Percentiles rank a stretch among this genome's conserved stretches.
phyloP scores from a whole-genome alignment of 2,329 filamentous ascomycete genomes.

The Colletotrichum eremochloae region DNA sequence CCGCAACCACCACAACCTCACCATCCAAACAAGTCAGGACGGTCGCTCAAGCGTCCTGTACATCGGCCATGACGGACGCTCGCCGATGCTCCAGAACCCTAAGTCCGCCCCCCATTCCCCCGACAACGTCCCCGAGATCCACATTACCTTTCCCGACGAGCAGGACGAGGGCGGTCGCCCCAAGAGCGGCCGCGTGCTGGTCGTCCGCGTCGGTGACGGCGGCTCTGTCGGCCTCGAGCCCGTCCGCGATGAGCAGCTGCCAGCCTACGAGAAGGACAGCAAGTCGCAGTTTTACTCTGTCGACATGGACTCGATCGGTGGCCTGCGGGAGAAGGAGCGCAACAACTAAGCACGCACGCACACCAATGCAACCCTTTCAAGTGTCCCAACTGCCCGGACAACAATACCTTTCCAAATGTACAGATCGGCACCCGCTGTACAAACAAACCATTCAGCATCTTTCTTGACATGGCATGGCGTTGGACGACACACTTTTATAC shows the following conservation, averaged over 20 bases:
- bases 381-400: conserved; percentile 33
- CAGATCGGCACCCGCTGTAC: conserved; percentile 41
- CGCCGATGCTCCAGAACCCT: conserved; percentile 80
- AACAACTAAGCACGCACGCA: conserved; percentile 46
- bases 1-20: conserved; percentile 67
- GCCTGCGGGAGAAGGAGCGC: conserved; percentile 88
- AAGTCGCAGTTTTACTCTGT: conserved; percentile 89
- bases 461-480: conserved; percentile 42
- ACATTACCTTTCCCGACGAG: conserved; percentile 98
- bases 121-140: conserved; percentile 92
- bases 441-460: conserved; percentile 34
- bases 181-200: conserved; percentile 88
- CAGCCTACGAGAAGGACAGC: conserved; percentile 88
- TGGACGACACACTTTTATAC: conserved; percentile 43
- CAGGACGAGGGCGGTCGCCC: conserved; percentile 86
- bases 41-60: conserved; percentile 79
- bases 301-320: conserved; percentile 94
- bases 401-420: conserved; percentile 13
- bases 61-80: conserved; percentile 80
- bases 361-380: conserved; percentile 21
- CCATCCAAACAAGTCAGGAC: conserved; percentile 67
- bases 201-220: conserved; percentile 91
- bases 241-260: conserved; percentile 82
- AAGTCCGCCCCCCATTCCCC: conserved; percentile 81
- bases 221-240: conserved; percentile 90